Evolutionary conservation across 805 yeast species (phyloP).

Genomic region (Lachancea thermotolerans): DNA sequence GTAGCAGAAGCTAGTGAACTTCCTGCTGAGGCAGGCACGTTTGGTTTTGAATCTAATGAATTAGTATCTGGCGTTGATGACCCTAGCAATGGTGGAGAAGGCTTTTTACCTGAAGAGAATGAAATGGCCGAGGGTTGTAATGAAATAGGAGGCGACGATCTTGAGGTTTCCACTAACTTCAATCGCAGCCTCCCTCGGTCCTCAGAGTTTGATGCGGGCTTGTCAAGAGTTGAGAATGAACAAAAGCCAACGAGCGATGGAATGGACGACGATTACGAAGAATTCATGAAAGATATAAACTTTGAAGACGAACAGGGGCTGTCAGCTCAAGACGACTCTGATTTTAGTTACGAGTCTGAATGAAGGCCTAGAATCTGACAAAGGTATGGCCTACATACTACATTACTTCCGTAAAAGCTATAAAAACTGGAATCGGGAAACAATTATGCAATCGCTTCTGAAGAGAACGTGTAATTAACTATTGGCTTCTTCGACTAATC

Average conservation of each 20-base stretch:
- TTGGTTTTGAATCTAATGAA: neutral
- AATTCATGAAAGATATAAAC: constrained; percentile 28
- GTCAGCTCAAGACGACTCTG: constrained; percentile 1
- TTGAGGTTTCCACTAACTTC: neutral
- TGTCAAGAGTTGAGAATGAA: neutral
- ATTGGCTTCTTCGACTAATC: too few relatives aligned
- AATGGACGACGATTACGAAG: constrained; percentile 26
- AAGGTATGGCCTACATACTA: neutral
- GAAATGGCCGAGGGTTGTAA: neutral
- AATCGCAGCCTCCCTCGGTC: too few relatives aligned
- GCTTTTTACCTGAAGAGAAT: neutral
- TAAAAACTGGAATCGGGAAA: too few relatives aligned
- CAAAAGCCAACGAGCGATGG: neutral
- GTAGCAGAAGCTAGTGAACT: neutral
- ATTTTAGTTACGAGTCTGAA: constrained; percentile 10
- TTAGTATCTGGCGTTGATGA: neutral
- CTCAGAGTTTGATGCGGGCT: too few relatives aligned
- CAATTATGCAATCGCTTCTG: too few relatives aligned
- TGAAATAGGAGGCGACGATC: neutral
- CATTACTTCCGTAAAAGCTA: neutral
- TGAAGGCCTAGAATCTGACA: neutral
- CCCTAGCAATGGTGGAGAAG: neutral
- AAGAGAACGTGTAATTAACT: too few relatives aligned
- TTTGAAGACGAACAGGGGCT: constrained; percentile 25
- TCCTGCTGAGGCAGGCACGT: neutral